Conservation (phyloP, 768 basidiomycete genomes). For the Mycena maculata region DNA sequence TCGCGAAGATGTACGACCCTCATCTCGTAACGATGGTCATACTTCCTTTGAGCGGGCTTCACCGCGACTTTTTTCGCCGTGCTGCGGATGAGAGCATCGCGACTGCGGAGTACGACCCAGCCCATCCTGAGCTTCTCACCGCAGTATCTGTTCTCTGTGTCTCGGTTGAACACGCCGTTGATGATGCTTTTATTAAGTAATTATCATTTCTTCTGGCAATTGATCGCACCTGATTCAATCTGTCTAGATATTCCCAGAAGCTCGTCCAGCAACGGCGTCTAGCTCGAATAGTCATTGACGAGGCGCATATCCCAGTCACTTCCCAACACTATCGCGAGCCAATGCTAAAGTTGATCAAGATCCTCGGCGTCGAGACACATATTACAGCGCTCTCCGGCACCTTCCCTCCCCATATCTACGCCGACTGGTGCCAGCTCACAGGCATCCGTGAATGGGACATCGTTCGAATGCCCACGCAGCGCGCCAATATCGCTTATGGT, state of each 20-base stretch:
- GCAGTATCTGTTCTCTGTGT: background rate
- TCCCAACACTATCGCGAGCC: background rate
- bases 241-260: background rate
- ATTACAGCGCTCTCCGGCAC: background rate
- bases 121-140: background rate
- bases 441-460: background rate
- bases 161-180: background rate
- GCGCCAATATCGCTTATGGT: slow-evolving; percentile 4
- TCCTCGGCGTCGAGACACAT: background rate
- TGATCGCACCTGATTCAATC: background rate
- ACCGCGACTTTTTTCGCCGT: background rate
- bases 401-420: background rate
- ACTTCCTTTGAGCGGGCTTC: slow-evolving; percentile 8
- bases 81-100: background rate
- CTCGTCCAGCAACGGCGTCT: background rate
- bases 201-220: background rate
- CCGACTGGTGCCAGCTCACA: background rate
- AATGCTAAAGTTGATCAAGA: background rate
- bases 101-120: background rate
- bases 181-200: background rate
- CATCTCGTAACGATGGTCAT: background rate
- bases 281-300: background rate
- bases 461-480: too few relatives aligned
- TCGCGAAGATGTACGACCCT: background rate
- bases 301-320: background rate